Percentiles rank a stretch among this genome's conserved stretches.
phyloP scores from a whole-genome alignment of 2,329 filamentous ascomycete species.

The Sclerotinia spermophila region DNA sequence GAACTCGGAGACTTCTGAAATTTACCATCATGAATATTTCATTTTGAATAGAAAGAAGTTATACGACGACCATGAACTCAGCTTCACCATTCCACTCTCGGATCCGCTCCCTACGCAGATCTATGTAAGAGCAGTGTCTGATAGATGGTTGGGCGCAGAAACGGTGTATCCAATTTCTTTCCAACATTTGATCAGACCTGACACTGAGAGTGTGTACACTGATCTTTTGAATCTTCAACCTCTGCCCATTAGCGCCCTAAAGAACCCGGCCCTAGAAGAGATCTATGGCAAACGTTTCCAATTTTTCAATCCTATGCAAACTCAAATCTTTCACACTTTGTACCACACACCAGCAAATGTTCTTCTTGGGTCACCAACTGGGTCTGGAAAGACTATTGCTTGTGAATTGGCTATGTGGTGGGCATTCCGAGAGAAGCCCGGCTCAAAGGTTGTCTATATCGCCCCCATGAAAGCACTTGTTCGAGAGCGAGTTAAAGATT shows the following conservation, averaged over 20 bases:
- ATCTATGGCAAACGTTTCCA: slow-evolving; percentile 86
- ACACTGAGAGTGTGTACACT: slow-evolving; percentile 96
- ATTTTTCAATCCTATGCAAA: slow-evolving; percentile 99
- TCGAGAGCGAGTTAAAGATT: slow-evolving; percentile 92
- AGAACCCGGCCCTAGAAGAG: slow-evolving; percentile 82
- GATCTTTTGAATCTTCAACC: slow-evolving; percentile 91
- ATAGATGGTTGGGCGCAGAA: slow-evolving; percentile 94
- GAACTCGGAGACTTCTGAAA: slow-evolving; percentile 94
- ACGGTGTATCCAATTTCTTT: slow-evolving; percentile 95
- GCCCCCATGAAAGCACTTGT: slow-evolving; percentile 99
- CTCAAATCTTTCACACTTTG: slow-evolving; percentile 94
- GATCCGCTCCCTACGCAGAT: slow-evolving; percentile 94
- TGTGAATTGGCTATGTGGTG: slow-evolving; percentile 99
- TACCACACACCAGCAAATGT: slow-evolving; percentile 93
- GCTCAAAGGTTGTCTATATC: slow-evolving; percentile 97
- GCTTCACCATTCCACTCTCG: slow-evolving; percentile 92
- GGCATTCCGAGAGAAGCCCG: slow-evolving; percentile 91
- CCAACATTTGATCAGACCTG: slow-evolving; percentile 93
- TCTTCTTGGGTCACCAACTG: slow-evolving; percentile 89
- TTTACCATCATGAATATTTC: slow-evolving; percentile 97
- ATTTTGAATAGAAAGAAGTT: slow-evolving; percentile 87
- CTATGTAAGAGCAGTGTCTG: slow-evolving; percentile 90
- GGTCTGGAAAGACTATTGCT: slow-evolving; percentile 95
- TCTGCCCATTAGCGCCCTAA: slow-evolving; percentile 77
- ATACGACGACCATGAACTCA: slow-evolving; percentile 93